Conservation (phyloP, 192 early-diverging fungal species). For the Coemansia sp. region DNA sequence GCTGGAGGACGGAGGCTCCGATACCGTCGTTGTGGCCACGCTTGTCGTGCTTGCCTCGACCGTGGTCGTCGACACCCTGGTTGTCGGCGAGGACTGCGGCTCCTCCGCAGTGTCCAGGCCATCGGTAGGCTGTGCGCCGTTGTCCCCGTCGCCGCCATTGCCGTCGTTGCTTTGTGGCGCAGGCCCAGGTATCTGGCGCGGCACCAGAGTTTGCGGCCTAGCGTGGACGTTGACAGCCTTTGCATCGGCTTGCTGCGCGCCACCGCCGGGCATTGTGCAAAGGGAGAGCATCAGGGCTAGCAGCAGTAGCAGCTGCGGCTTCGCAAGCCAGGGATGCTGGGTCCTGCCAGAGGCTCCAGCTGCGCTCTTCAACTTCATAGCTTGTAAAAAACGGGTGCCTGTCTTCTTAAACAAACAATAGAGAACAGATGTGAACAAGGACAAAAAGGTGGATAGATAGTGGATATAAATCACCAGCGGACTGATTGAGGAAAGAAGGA, state of each 20-base stretch:
- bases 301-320: not conserved
- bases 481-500: too few relatives aligned
- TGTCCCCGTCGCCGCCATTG: not conserved
- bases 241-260: not conserved
- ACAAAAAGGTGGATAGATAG: too few relatives aligned
- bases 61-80: slow-evolving; percentile 1
- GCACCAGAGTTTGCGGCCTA: not conserved
- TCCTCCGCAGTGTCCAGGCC: not conserved
- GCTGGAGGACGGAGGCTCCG: not conserved
- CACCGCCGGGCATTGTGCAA: not conserved
- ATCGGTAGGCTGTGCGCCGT: not conserved
- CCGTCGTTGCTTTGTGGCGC: not conserved
- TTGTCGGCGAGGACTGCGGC: not conserved
- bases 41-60: slow-evolving; percentile 1
- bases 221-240: not conserved
- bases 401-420: too few relatives aligned
- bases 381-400: too few relatives aligned
- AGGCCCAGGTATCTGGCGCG: not conserved
- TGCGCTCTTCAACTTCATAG: not conserved
- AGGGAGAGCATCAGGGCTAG: too few relatives aligned
- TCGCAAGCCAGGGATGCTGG: not conserved
- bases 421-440: too few relatives aligned
- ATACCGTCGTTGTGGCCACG: not conserved
- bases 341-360: not conserved
- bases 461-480: too few relatives aligned